Conservation (phyloP, 257 asterid genomes). For the Ocimum tenuiflorum region DNA sequence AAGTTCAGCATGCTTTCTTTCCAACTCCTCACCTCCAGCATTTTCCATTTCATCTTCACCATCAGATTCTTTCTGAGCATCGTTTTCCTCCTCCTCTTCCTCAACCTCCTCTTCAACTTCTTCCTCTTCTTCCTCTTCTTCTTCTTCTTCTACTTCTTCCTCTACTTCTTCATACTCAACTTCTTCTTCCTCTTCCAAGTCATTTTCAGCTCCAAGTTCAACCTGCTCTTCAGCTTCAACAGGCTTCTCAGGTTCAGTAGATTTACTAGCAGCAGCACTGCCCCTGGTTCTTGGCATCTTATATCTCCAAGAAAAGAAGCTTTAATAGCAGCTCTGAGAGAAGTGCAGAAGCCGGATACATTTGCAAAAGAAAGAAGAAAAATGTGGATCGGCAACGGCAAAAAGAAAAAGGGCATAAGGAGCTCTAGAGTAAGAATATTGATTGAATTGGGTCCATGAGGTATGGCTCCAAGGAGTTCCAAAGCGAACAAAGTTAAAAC, state of each 20-base stretch:
- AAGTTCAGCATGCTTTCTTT: constrained; percentile 63
- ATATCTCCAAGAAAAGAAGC: constrained; percentile 46
- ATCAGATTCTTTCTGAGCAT: constrained; percentile 28
- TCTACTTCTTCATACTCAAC: constrained; percentile 89
- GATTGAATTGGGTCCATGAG: constrained; percentile 68
- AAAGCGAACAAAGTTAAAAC: constrained; percentile 37
- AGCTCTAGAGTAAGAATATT: constrained; percentile 50
- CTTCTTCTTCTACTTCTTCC: constrained; percentile 57
- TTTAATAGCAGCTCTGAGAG: constrained; percentile 67
- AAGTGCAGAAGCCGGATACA: constrained; percentile 69
- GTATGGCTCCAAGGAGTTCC: constrained; percentile 64
- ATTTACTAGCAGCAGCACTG: constrained; percentile 44
- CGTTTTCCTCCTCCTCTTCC: constrained; percentile 41
- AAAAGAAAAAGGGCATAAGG: constrained; percentile 75
- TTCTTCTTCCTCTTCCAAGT: constrained; percentile 67
- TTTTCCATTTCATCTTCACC: constrained; percentile 49
- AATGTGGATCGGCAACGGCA: constrained; percentile 62
- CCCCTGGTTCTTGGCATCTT: constrained; percentile 84
- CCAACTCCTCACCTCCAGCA: constrained; percentile 41
- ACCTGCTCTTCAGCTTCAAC: constrained; percentile 71
- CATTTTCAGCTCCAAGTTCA: constrained; percentile 54
- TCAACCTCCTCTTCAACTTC: constrained; percentile 57
- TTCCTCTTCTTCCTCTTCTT: constrained; percentile 58
- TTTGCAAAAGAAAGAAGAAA: constrained; percentile 84
- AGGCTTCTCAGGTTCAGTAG: constrained; percentile 53